Conservation (phyloP, 352 stramenopile species). For the Phytopythium ostracodes region DNA sequence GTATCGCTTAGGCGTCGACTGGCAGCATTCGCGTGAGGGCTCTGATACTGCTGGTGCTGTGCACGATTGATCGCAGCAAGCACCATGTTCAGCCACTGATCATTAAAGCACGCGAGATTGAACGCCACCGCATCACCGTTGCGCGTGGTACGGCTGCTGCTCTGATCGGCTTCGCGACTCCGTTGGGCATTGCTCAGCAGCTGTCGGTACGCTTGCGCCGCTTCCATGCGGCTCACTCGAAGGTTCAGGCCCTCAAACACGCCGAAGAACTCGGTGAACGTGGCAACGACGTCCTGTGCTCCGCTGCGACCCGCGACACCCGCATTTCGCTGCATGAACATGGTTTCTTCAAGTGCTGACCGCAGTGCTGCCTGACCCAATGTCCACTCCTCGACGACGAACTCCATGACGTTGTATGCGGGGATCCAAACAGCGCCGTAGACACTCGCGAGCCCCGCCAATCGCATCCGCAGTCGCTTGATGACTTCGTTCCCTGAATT, state of each 20-base stretch:
- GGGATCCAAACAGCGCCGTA: constrained; percentile 56
- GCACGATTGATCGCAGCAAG: constrained; percentile 30
- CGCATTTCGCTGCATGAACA: constrained; percentile 3
- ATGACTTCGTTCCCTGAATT: constrained; percentile 30
- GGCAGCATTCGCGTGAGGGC: background rate
- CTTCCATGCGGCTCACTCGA: constrained; percentile 25
- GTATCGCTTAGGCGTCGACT: background rate
- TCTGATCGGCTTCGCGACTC: background rate
- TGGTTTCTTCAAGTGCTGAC: constrained; percentile 20
- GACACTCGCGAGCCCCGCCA: constrained; percentile 40
- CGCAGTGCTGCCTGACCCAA: constrained; percentile 20
- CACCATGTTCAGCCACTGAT: constrained; percentile 27
- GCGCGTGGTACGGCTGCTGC: background rate
- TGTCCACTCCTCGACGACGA: constrained; percentile 50
- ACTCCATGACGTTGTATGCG: constrained; percentile 37
- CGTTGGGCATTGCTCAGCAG: constrained; percentile 13
- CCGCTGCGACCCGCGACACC: background rate
- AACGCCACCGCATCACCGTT: constrained; percentile 1
- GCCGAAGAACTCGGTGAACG: constrained; percentile 20
- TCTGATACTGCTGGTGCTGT: constrained; percentile 29
- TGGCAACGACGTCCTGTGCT: constrained; percentile 7
- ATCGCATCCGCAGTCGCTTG: constrained; percentile 35
- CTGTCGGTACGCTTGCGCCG: constrained; percentile 27
- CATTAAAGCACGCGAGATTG: constrained; percentile 20
- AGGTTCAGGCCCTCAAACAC: constrained; percentile 31